phyloP scores from a whole-genome alignment of 768 basidiomycete genomes.

The Termitomyces sp. region DNA sequence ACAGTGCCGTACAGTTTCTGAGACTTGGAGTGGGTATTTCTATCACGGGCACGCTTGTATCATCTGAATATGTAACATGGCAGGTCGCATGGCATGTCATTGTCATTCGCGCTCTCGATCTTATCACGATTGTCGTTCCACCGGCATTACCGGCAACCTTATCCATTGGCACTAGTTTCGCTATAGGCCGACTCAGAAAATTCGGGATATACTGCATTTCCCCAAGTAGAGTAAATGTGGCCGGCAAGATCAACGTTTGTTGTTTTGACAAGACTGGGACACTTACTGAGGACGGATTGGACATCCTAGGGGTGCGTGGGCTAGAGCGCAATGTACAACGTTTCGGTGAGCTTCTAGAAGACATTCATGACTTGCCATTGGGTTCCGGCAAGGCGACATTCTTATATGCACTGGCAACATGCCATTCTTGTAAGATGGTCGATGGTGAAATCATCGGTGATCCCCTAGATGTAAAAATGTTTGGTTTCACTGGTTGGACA shows the following conservation, averaged over 20 bases:
- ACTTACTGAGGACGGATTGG: constrained; percentile 95
- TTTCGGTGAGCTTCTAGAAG: constrained; percentile 88
- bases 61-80: neutral
- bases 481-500: constrained; percentile 94
- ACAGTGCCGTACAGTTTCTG: constrained; percentile 89
- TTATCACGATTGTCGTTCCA: constrained; percentile 96
- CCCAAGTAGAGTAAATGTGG: constrained; percentile 91
- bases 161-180: constrained; percentile 96
- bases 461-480: constrained; percentile 97
- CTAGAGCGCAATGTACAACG: constrained; percentile 71
- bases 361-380: constrained; percentile 81
- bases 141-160: constrained; percentile 96
- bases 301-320: constrained; percentile 90
- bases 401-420: constrained; percentile 90
- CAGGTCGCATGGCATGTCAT: constrained; percentile 91
- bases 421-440: constrained; percentile 92
- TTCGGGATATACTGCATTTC: constrained; percentile 94
- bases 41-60: neutral
- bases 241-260: constrained; percentile 93
- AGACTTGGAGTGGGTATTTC: constrained; percentile 68
- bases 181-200: constrained; percentile 83
- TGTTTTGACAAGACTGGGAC: constrained; percentile 99
- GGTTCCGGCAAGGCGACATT: constrained; percentile 76
- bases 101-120: constrained; percentile 84
- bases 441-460: constrained; percentile 90